A percentile compares a stretch with the other conserved stretches of the same genome.
These are phyloP conservation scores for Mucor circinelloides DNA, from an alignment of 371 early-diverging fungal genomes.

Conservation along the genomic window DNA sequence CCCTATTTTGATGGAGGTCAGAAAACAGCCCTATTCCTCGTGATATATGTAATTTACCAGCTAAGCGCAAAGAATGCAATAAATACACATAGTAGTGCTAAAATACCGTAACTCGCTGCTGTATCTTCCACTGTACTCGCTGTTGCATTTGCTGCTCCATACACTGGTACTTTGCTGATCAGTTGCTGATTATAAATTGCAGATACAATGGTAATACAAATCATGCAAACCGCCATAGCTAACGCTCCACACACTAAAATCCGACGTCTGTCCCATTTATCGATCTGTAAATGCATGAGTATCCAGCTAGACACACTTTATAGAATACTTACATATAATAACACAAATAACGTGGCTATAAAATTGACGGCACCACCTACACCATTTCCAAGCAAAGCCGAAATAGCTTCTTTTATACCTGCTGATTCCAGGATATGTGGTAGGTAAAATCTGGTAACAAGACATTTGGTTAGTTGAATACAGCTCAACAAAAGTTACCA, in stretches of 20 bases:
- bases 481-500: neutral
- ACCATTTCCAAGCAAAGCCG: slow-evolving; percentile 65
- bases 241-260: slow-evolving; percentile 56
- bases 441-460: slow-evolving; percentile 50
- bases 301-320: neutral
- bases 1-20: slow-evolving; percentile 39
- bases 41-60: slow-evolving; percentile 38
- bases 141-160: slow-evolving; percentile 44
- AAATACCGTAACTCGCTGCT: slow-evolving; percentile 47
- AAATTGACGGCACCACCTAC: slow-evolving; percentile 69
- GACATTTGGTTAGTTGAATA: neutral
- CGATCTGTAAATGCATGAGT: slow-evolving; percentile 42
- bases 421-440: slow-evolving; percentile 68
- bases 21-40: neutral
- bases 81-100: slow-evolving; percentile 65
- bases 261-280: slow-evolving; percentile 61
- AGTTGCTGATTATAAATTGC: slow-evolving; percentile 35
- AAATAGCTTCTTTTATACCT: slow-evolving; percentile 53
- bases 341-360: slow-evolving; percentile 69
- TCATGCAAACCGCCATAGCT: slow-evolving; percentile 40
- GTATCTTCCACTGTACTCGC: neutral
- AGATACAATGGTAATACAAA: slow-evolving; percentile 49
- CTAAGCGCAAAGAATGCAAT: slow-evolving; percentile 76
- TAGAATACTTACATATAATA: slow-evolving; percentile 58
- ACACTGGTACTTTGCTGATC: neutral